These are phyloP conservation scores for Pichia sp. DNA, from an alignment of 1,139 yeast species.

Conservation along the genomic window DNA sequence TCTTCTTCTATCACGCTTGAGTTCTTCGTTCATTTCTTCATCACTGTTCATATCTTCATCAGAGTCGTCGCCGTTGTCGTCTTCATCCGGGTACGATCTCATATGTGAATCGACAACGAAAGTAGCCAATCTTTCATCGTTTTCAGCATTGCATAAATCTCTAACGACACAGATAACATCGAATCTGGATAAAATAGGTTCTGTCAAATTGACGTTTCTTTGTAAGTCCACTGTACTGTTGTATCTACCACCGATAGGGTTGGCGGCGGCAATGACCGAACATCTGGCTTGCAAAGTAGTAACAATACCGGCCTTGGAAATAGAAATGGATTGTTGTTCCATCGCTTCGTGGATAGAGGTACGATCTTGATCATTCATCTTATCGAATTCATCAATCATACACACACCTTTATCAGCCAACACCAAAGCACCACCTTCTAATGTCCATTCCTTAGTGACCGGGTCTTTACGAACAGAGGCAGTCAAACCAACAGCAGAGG, in stretches of 20 bases:
- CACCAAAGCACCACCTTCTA: slow-evolving; percentile 98
- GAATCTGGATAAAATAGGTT: slow-evolving; percentile 95
- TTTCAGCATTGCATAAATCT: slow-evolving; percentile 87
- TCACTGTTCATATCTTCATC: slow-evolving; percentile 25
- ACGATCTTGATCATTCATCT: slow-evolving; percentile 98
- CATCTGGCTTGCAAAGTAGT: slow-evolving; percentile 96
- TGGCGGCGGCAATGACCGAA: slow-evolving; percentile 97
- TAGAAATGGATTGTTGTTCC: slow-evolving; percentile 98
- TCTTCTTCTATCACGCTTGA: slow-evolving; percentile 38
- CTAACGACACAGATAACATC: slow-evolving; percentile 94
- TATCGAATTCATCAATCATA: slow-evolving; percentile 96
- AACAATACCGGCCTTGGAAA: slow-evolving; percentile 98
- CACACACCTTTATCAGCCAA: slow-evolving; percentile 97
- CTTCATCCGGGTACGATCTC: slow-evolving; percentile 77
- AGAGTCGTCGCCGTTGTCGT: slow-evolving; percentile 34
- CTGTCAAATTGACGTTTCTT: slow-evolving; percentile 92
- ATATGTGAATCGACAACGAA: slow-evolving; percentile 92
- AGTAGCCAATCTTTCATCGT: slow-evolving; percentile 83
- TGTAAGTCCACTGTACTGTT: slow-evolving; percentile 88
- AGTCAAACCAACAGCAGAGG: slow-evolving; percentile 98
- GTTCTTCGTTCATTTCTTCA: slow-evolving; percentile 25
- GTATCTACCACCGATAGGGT: slow-evolving; percentile 94
- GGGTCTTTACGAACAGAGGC: slow-evolving; percentile 97
- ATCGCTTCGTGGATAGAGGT: slow-evolving; percentile 98
- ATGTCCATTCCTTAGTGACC: slow-evolving; percentile 94